Evolutionary conservation across 2,329 filamentous ascomycete species (phyloP).

Genomic region (Helotiales sp.): DNA sequence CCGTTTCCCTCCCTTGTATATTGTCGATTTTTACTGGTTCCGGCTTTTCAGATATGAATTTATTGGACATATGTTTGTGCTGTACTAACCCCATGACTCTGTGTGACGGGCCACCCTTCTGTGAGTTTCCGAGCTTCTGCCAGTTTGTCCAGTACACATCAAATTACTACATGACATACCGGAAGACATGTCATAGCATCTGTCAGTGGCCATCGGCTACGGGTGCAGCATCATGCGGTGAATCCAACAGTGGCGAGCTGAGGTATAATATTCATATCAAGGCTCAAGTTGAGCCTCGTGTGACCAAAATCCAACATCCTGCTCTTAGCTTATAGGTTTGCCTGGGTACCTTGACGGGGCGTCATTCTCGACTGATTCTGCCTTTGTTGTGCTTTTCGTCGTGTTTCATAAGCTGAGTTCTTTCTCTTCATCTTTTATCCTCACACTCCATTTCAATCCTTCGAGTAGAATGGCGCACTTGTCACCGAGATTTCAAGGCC

Average conservation of each 20-base stretch:
- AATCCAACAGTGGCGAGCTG: neutral
- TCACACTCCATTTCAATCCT: neutral
- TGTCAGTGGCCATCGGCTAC: neutral
- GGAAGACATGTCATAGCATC: conserved; percentile 8
- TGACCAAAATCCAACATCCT: too few species aligned
- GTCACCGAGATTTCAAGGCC: neutral
- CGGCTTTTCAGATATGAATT: neutral
- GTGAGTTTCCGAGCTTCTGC: neutral
- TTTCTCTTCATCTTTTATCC: neutral
- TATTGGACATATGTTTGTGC: neutral
- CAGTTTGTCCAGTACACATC: conserved; percentile 20
- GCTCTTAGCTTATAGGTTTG: neutral
- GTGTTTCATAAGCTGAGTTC: neutral
- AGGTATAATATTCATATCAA: neutral
- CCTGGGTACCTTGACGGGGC: neutral
- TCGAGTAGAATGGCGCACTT: neutral
- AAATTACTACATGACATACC: conserved; percentile 24
- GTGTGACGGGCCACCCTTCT: neutral
- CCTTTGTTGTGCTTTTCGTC: neutral
- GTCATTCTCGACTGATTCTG: neutral
- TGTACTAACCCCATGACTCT: neutral
- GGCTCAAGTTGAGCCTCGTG: too few species aligned
- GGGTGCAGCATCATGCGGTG: neutral
- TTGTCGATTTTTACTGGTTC: neutral
- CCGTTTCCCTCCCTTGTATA: neutral